Evolutionary conservation across 1,139 yeast species (phyloP), one percentile per base, ranked within the genome.

Genomic region (Wickerhamomyces sp.): DNA sequence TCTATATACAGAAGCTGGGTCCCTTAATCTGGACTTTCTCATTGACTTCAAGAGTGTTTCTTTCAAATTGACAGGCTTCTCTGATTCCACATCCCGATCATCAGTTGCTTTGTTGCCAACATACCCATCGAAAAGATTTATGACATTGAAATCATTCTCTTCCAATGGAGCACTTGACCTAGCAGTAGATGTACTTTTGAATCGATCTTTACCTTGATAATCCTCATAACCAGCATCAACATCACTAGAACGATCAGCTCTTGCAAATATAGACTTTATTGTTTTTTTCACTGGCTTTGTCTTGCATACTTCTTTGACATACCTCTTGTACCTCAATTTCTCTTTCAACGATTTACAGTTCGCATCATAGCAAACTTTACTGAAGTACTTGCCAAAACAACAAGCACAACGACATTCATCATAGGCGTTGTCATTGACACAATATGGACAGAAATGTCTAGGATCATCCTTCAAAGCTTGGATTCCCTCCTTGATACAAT

Each of bases 331-430:
- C 36, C 60, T 47, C 23, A 57, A 42, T 34, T 55, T 57, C 35
- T 57, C 60, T 18, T 41, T 44, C 34, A 55, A 39, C 18, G 40
- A 44, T 7, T 37, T 43, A 44, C 60, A 57, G 34, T 54, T 49
- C 7, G 58, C 57, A 43, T 55, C 59, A 39, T 55, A 57, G 37
- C 60, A 57, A 7, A 53, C 55, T 27, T 47, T 47, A 26, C 59
- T 57, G 44, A 57, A 52, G 39, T 53, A 56, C 34, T 50, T 51
- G 2, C 55, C 60, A 44, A 57, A 51, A 34, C 59, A 56, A 37
- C 60, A 57, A 7, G 60, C 58, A 46, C 60, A 55, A 11, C 59
- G 59, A 37, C 60, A 57, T 37, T 56, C 59, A 45, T 57, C 60
- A 40, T 53, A 55, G 4, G 54, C 58, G 37, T 57, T 57, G 38